Percentiles rank a stretch among this genome's conserved stretches.
phyloP scores from a whole-genome alignment of 2,329 filamentous ascomycete species.

The Arachnopeziza araneosa region DNA sequence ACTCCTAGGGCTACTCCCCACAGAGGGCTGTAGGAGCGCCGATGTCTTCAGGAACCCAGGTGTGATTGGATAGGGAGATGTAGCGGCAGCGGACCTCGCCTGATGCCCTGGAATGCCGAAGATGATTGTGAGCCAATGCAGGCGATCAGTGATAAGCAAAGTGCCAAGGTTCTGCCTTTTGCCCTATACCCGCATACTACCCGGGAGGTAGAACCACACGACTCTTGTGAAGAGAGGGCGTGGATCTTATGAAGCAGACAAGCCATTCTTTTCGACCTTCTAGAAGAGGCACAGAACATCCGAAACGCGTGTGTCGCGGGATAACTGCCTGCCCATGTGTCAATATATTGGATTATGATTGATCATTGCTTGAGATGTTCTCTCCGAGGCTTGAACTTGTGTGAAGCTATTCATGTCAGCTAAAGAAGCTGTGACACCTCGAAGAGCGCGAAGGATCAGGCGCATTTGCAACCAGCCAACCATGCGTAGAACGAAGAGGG shows the following conservation, averaged over 20 bases:
- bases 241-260: background rate
- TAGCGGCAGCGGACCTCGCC: background rate
- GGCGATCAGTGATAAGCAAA: background rate
- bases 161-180: background rate
- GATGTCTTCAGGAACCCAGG: background rate
- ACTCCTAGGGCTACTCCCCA: background rate
- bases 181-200: background rate
- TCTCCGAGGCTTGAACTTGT: background rate
- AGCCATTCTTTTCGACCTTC: background rate
- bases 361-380: background rate
- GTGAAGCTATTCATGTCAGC: background rate
- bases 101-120: background rate
- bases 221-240: background rate
- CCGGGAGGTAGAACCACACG: background rate
- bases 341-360: background rate
- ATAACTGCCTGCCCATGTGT: background rate
- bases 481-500: background rate
- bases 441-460: background rate
- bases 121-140: background rate
- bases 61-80: background rate
- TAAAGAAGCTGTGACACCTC: background rate
- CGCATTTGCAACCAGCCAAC: background rate
- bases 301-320: background rate
- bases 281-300: background rate
- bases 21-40: background rate